These are phyloP conservation scores for Starmerella vitae DNA, from an alignment of 805 yeast genomes.

Conservation along the genomic window DNA sequence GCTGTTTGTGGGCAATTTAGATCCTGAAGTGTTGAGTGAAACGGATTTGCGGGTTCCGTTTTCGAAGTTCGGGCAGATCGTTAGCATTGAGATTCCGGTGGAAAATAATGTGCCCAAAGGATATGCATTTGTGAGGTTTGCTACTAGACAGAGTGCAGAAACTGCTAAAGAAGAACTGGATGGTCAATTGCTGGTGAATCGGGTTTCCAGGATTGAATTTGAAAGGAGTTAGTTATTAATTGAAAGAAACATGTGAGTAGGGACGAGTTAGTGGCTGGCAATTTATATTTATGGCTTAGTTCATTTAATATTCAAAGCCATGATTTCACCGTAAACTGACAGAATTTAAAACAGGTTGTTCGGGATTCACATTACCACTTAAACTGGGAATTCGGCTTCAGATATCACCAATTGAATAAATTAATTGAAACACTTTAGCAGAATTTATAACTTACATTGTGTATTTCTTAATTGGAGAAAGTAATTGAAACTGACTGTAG, in stretches of 20 bases:
- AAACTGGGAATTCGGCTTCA: too few relatives aligned
- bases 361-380: too few relatives aligned
- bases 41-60: constrained; percentile 44
- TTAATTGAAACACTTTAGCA: too few relatives aligned
- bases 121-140: constrained; percentile 53
- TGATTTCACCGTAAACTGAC: too few relatives aligned
- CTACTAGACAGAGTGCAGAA: constrained; percentile 56
- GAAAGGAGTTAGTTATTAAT: not conserved
- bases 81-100: constrained; percentile 27
- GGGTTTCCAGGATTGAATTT: constrained; percentile 5
- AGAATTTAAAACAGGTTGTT: too few relatives aligned
- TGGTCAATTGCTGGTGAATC: constrained; percentile 54
- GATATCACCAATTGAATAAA: too few relatives aligned
- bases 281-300: too few relatives aligned
- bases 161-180: constrained; percentile 55
- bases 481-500: too few relatives aligned
- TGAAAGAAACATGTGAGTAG: not conserved
- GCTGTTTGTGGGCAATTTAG: constrained; percentile 56
- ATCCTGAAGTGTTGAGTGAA: constrained; percentile 46
- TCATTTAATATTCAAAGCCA: too few relatives aligned
- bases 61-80: constrained; percentile 46
- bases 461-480: too few relatives aligned
- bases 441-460: too few relatives aligned
- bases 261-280: too few relatives aligned
- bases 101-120: constrained; percentile 44